These are phyloP conservation scores for Blastobotrys chiropterorum DNA, from an alignment of 805 yeast genomes.

Conservation along the genomic window DNA sequence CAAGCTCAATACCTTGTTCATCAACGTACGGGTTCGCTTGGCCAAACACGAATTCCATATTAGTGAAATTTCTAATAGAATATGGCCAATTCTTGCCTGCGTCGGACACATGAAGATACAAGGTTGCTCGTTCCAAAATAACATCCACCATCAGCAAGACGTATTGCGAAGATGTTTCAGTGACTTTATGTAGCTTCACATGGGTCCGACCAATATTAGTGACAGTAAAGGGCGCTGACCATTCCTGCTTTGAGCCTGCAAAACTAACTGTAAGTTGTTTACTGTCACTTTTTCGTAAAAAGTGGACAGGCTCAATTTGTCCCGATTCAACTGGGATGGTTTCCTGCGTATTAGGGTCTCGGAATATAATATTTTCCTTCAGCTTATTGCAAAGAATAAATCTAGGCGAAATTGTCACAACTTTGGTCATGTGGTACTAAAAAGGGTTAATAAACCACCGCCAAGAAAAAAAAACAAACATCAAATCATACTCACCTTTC, in stretches of 20 bases:
- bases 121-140: conserved; percentile 70
- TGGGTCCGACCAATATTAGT: conserved; percentile 79
- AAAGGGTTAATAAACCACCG: background rate
- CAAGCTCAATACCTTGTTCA: conserved; percentile 56
- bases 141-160: conserved; percentile 66
- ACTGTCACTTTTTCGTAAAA: conserved; percentile 45
- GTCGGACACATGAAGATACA: conserved; percentile 67
- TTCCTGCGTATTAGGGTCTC: conserved; percentile 62
- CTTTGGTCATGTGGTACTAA: conserved; percentile 60
- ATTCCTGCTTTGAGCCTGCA: conserved; percentile 48
- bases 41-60: conserved; percentile 76
- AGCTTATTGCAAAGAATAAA: conserved; percentile 65
- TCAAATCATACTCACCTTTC: conserved; percentile 37
- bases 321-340: conserved; percentile 23
- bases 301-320: conserved; percentile 36
- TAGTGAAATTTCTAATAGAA: conserved; percentile 84
- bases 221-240: conserved; percentile 87
- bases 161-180: conserved; percentile 37
- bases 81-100: conserved; percentile 87
- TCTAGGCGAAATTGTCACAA: conserved; percentile 77
- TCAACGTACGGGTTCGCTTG: conserved; percentile 72
- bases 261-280: conserved; percentile 61
- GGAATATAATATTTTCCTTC: conserved; percentile 48
- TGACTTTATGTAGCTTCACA: conserved; percentile 54
- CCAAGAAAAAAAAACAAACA: too few species aligned